These are phyloP conservation scores for Hygrocybe punicea DNA, from an alignment of 768 basidiomycete species.

Conservation along the genomic window DNA sequence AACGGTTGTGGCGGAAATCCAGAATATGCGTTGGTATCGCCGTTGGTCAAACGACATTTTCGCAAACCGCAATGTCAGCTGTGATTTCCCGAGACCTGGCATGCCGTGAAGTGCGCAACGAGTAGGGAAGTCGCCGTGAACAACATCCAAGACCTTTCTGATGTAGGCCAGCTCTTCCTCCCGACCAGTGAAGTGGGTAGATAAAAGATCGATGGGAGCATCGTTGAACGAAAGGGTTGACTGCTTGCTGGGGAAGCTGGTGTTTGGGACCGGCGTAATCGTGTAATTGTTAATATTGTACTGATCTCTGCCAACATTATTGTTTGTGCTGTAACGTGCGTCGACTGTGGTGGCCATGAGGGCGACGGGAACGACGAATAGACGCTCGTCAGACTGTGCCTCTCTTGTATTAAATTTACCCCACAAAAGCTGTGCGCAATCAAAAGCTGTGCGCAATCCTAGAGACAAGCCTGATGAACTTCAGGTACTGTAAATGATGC, in stretches of 20 bases:
- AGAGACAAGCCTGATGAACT: too few relatives aligned
- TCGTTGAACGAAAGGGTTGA: background rate
- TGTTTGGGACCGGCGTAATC: background rate
- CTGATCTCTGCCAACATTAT: background rate
- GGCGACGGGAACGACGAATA: too few relatives aligned
- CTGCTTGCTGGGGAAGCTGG: background rate
- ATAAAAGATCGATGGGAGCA: constrained; percentile 1
- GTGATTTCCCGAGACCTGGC: background rate
- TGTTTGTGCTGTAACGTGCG: background rate
- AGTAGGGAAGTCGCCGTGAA: background rate
- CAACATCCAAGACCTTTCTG: background rate
- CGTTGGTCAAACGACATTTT: background rate
- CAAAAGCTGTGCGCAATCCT: too few relatives aligned
- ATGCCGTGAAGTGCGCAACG: background rate
- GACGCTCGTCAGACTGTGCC: too few relatives aligned
- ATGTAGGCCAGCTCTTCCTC: background rate
- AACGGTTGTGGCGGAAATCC: constrained; percentile 1
- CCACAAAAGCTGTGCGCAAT: too few relatives aligned
- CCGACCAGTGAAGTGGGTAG: constrained; percentile 1
- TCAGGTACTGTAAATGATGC: too few relatives aligned
- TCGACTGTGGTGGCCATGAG: too few relatives aligned
- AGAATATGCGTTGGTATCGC: background rate
- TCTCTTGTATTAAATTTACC: too few relatives aligned
- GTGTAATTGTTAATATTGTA: background rate
- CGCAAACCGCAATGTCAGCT: background rate